These are phyloP conservation scores for Rhododendron vialii DNA, from an alignment of 148 eudicot genomes.

Conservation along the genomic window DNA sequence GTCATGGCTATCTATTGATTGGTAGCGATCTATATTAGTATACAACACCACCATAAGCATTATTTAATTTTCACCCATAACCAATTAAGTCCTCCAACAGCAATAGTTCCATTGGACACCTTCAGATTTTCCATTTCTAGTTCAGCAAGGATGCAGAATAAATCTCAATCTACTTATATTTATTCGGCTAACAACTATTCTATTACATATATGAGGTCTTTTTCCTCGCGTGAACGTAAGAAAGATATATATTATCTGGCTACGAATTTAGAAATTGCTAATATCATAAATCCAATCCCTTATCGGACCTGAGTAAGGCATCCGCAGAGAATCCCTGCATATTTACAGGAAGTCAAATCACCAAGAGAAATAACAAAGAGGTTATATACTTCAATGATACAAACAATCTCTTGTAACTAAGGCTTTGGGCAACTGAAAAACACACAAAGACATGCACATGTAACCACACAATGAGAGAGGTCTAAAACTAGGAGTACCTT, in stretches of 20 bases:
- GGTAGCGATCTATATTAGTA: neutral
- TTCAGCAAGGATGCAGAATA: neutral
- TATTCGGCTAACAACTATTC: neutral
- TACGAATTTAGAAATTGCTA: neutral
- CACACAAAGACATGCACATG: neutral
- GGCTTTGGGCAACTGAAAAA: neutral
- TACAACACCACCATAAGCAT: neutral
- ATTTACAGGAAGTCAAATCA: neutral
- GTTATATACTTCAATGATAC: neutral
- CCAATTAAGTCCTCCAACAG: neutral
- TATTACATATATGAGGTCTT: neutral
- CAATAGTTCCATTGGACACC: neutral
- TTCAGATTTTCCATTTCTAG: neutral
- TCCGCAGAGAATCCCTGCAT: neutral
- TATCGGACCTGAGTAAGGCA: neutral
- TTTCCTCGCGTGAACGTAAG: neutral
- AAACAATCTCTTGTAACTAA: neutral
- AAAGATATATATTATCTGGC: neutral
- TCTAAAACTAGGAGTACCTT: constrained; percentile 25
- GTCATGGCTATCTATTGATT: neutral
- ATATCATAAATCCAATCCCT: neutral
- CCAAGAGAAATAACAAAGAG: neutral
- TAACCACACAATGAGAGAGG: neutral
- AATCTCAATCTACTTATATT: neutral
- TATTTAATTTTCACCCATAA: neutral